Evolutionary conservation across 306 rosid genomes (phyloP), one percentile per base, ranked within the genome.

Genomic region (Gastrolobium villosum): DNA sequence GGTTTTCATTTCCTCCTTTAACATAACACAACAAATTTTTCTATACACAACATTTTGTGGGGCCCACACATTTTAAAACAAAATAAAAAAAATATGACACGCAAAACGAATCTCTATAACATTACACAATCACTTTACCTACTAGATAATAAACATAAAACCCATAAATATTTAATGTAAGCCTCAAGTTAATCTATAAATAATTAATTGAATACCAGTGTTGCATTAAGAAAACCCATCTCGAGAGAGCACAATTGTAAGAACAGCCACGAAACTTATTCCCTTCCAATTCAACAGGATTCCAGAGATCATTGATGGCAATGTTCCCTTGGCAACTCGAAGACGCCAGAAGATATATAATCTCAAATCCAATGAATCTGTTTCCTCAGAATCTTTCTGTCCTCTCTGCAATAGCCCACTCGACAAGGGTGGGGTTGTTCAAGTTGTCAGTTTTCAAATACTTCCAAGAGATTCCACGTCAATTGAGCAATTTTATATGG

Each of bases 191-290:
- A 63, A n/a, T 65, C 7, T 48, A 68, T 65, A 72, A 76, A 39
- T 50, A 46, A 64, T 43, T 43, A 9, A 59, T 26, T 49, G 72
- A 68, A 62, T 28, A 35, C 72, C 46, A 31, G 26, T 65, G 76
- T 62, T 81, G 26, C 92, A 94, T 95, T 88, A 87, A 84, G 99
- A 94, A 83, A 94, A 94, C 72, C 97, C 97, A 78, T 92, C 99
- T 74, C 92, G 97, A 57, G 97, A 90, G 78, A 87, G 92, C 84
- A 92, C 99, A 10, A 89, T 94, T 78, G 93, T 94, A 79, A 90
- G 97, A 86, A 94, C 99, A 59, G 97, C 99, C 1, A 95, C 92
- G 73, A 94, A 94, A 89, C 97, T 94, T 57, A 89, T 88, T 73
- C 99, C 99, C 15, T 94, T 94, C 73, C 93, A 88, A 48, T 94